Evolutionary conservation across 2,329 filamentous ascomycete species (phyloP).

Genomic region (Phyllosticta citribraziliensis): DNA sequence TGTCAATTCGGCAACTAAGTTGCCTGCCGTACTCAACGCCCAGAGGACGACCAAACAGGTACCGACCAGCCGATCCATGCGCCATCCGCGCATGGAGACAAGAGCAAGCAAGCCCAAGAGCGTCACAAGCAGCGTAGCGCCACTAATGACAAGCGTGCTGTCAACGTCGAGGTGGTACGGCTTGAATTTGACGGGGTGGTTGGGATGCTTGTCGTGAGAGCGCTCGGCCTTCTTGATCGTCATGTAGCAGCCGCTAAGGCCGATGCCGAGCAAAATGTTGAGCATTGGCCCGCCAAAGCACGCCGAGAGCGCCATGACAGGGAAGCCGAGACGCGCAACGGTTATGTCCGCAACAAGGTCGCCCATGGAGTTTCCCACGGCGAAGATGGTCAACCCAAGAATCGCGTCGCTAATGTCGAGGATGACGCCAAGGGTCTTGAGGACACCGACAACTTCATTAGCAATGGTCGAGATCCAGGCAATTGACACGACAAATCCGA

Average conservation of each 20-base stretch:
- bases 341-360: conserved; percentile 94
- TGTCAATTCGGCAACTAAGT: conserved; percentile 66
- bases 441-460: conserved; percentile 85
- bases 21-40: conserved; percentile 68
- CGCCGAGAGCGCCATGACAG: conserved; percentile 88
- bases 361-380: conserved; percentile 88
- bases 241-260: conserved; percentile 84
- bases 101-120: conserved; percentile 66
- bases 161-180: conserved; percentile 78
- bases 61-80: conserved; percentile 66
- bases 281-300: conserved; percentile 99
- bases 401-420: conserved; percentile 90
- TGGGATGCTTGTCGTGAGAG: conserved; percentile 57
- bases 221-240: conserved; percentile 61
- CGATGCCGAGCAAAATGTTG: conserved; percentile 90
- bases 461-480: conserved; percentile 96
- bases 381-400: conserved; percentile 88
- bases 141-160: conserved; percentile 75
- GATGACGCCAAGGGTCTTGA: conserved; percentile 89
- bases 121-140: conserved; percentile 72
- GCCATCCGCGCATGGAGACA: conserved; percentile 79
- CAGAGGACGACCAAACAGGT: conserved; percentile 72
- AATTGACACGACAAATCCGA: conserved; percentile 85
- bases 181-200: conserved; percentile 54
- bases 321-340: conserved; percentile 83